Base-by-base conservation (phyloP, 306 rosid species). In the Quercus bicolor region DNA sequence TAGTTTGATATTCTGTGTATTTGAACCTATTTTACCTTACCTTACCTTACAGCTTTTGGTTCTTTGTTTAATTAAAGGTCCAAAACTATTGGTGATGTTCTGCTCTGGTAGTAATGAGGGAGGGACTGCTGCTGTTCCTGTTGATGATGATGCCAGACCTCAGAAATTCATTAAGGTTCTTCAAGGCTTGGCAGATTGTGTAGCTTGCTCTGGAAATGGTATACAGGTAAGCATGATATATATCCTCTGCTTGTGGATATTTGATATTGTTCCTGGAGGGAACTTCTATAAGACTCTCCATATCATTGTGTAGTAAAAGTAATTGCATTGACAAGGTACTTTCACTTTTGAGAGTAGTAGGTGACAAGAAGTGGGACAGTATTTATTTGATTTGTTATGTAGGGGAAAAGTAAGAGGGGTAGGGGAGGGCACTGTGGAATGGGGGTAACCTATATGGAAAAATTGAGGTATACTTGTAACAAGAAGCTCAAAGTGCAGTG, bases 161-260 rank as follows among this genome's bases (percentile, higher is more conserved):
- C 78, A 80, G 54, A 79, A 73, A 78, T 92, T 83, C 79, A 64
- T 72, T 20, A 40, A 6, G 57, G 88, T 89, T 72, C 91, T 94
- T 83, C 86, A 81, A 80, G 89, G 92, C 66, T 81, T 94, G 87
- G 91, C 91, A 73, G 95, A 92, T 73, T 92, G 97, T 88, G 61
- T 94, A 31, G 54, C 88, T 45, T 85, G 86, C 80, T 16, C n/a
- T 75, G 91, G 87, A 70, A 81, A 78, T 56, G 81, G 87, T 70
- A 69, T 89, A 78, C 84, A 84, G 93, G 98, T 92, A 78, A 66
- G 81, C 57, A 31, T 68, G 24, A 48, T 48, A 48, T 48, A 12
- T 48, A 48, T 48, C 31, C 10, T 65, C 51, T 29, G 71, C 71
- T 15, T 28, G 20, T 62, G 66, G 29, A 12, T 3, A 21, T 59